Evolutionary conservation across 305 asterid genomes (phyloP).

Genomic region (Caryopteris hybrid): DNA sequence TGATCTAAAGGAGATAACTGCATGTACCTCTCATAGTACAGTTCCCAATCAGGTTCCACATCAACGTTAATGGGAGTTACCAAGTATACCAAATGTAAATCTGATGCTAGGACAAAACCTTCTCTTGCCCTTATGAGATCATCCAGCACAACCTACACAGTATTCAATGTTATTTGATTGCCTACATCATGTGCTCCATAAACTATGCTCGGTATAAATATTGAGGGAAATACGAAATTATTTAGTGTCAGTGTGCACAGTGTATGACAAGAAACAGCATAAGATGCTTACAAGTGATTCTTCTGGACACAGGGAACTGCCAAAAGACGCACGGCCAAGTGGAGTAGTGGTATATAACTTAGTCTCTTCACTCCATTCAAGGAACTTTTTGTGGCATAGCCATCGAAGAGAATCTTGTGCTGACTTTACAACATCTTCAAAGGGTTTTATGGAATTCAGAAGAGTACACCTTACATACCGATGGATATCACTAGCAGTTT

Average conservation of each 20-base stretch:
- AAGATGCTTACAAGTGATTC: constrained; percentile 81
- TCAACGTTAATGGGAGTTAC: constrained; percentile 97
- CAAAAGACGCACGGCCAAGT: constrained; percentile 96
- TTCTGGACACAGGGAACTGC: constrained; percentile 97
- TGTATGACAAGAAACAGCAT: constrained; percentile 2
- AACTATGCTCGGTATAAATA: constrained; percentile 13
- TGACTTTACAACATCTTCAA: constrained; percentile 96
- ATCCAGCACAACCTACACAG: constrained; percentile 86
- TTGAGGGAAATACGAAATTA: not conserved
- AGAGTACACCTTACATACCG: constrained; percentile 98
- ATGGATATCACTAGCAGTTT: constrained; percentile 89
- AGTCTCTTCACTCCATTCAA: constrained; percentile 92
- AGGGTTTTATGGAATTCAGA: constrained; percentile 91
- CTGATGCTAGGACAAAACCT: constrained; percentile 98
- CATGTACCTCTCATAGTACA: constrained; percentile 94
- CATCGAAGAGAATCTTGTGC: constrained; percentile 98
- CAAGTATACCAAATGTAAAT: constrained; percentile 93
- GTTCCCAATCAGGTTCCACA: constrained; percentile 98
- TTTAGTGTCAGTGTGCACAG: too few species aligned
- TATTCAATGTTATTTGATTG: constrained; percentile 17
- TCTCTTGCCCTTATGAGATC: constrained; percentile 97
- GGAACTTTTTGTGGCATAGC: constrained; percentile 89
- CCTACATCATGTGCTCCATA: constrained; percentile 1
- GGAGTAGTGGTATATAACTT: constrained; percentile 94
- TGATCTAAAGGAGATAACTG: constrained; percentile 84